phyloP scores from a whole-genome alignment of 805 yeast species.

The Saccharomycopsis selenospora region DNA sequence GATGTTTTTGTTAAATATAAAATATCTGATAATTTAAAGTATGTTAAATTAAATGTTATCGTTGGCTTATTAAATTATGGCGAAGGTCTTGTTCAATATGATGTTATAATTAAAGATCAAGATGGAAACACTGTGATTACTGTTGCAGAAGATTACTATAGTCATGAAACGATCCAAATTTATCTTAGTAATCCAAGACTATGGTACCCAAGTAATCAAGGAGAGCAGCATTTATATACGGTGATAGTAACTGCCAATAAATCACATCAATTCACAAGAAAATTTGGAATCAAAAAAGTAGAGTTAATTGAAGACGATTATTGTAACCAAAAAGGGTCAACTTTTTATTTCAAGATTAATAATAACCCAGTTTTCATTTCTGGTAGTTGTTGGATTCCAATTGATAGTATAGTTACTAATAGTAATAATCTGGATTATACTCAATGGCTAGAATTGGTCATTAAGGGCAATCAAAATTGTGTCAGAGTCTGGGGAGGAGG shows the following conservation, averaged over 20 bases:
- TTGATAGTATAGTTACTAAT: constrained; percentile 33
- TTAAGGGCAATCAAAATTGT: constrained; percentile 38
- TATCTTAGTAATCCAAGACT: constrained; percentile 28
- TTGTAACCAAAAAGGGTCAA: constrained; percentile 30
- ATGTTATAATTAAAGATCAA: background rate
- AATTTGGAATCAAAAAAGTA: constrained; percentile 36
- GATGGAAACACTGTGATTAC: background rate
- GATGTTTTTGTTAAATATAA: constrained; percentile 22
- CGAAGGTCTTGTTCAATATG: background rate
- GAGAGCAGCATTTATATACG: constrained; percentile 31
- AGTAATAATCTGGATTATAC: constrained; percentile 32
- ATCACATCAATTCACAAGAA: constrained; percentile 21
- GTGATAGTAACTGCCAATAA: constrained; percentile 22
- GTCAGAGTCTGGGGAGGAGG: constrained; percentile 48
- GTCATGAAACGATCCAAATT: constrained; percentile 6
- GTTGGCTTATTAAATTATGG: constrained; percentile 1
- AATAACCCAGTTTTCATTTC: constrained; percentile 32
- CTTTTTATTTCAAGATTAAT: constrained; percentile 39
- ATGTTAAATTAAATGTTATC: constrained; percentile 5
- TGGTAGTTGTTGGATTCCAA: constrained; percentile 47
- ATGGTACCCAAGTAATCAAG: constrained; percentile 38
- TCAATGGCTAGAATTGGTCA: constrained; percentile 31
- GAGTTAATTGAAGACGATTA: constrained; percentile 35
- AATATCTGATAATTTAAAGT: constrained; percentile 8
- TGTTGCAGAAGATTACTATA: background rate